Conservation (phyloP, 257 asterid genomes). For the Penstemon davidsonii region DNA sequence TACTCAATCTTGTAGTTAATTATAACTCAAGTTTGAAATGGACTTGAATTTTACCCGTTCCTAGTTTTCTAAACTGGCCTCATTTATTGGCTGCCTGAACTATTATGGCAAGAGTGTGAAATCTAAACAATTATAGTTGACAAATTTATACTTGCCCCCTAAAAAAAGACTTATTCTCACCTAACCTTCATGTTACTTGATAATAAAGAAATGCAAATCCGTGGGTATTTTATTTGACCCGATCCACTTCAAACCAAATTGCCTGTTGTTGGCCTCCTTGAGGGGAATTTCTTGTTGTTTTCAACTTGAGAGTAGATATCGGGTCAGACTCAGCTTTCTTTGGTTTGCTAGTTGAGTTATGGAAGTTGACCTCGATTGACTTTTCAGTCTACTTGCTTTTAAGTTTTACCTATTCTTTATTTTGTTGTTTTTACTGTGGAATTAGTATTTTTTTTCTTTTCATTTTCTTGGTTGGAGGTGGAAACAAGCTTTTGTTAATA, state of each 20-base stretch:
- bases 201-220: slow-evolving; percentile 30
- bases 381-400: slow-evolving; percentile 16
- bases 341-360: slow-evolving; percentile 3
- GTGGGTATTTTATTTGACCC: slow-evolving; percentile 41
- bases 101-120: slow-evolving; percentile 15
- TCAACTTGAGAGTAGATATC: slow-evolving; percentile 15
- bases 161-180: slow-evolving; percentile 30
- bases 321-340: slow-evolving; percentile 32
- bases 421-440: neutral
- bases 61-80: slow-evolving; percentile 11
- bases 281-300: neutral
- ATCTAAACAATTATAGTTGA: slow-evolving; percentile 26
- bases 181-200: slow-evolving; percentile 32
- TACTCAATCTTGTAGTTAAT: neutral
- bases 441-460: neutral
- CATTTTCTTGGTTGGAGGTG: neutral
- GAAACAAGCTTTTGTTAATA: neutral
- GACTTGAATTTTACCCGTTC: neutral
- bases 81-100: slow-evolving; percentile 17
- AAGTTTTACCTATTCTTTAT: neutral
- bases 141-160: slow-evolving; percentile 19
- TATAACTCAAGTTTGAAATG: neutral
- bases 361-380: slow-evolving; percentile 27
- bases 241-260: slow-evolving; percentile 25
- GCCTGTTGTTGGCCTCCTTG: slow-evolving; percentile 1